These are phyloP conservation scores for Ustilago crameri DNA, from an alignment of 1,284 basidiomycete genomes.

Conservation along the genomic window DNA sequence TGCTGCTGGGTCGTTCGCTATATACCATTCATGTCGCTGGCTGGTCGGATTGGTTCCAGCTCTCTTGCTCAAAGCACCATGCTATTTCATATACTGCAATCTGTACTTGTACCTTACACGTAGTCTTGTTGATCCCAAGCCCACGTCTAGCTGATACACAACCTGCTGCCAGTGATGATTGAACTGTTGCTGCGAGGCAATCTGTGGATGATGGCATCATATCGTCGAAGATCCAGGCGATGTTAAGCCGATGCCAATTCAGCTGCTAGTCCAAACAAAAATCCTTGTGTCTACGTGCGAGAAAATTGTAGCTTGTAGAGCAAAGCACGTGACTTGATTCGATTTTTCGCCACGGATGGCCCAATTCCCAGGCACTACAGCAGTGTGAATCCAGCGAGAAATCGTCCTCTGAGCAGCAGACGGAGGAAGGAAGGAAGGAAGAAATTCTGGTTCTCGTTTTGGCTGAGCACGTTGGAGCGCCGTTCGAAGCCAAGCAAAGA, in stretches of 20 bases:
- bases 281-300: conserved; percentile 14
- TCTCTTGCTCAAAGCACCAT: no score
- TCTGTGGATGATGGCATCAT: no score
- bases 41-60: background rate
- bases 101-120: background rate
- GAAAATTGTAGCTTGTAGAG: background rate
- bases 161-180: no score
- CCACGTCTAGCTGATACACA: no score
- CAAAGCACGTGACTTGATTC: conserved; percentile 29
- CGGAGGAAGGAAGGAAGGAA: conserved; percentile 5
- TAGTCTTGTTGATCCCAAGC: background rate
- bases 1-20: no score
- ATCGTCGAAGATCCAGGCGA: no score
- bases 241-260: no score
- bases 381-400: conserved; percentile 3
- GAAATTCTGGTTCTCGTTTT: conserved; percentile 16
- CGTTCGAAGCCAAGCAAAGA: background rate
- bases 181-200: no score
- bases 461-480: background rate
- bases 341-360: conserved; percentile 8
- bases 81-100: no score
- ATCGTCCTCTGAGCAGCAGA: background rate
- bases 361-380: background rate
- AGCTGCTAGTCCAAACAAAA: no score
- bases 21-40: background rate